Percentiles rank a stretch among this genome's conserved stretches.
phyloP scores from a whole-genome alignment of 2,329 filamentous ascomycete genomes.

The Falciphora oryzae region DNA sequence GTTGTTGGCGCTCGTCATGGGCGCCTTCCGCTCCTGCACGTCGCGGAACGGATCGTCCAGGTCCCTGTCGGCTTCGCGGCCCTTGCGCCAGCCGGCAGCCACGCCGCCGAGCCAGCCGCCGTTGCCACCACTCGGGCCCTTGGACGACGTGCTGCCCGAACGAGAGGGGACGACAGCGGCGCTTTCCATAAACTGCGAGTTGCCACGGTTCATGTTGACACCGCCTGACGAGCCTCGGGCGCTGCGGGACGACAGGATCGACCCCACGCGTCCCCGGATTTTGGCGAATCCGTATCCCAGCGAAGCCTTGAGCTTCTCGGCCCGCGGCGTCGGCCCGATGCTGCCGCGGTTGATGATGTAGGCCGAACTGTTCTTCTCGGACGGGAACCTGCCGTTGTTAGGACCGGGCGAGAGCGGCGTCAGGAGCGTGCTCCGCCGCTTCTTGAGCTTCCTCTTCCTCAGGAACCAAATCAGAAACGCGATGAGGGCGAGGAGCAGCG shows the following conservation, averaged over 20 bases:
- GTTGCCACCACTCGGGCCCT: slow-evolving; percentile 27
- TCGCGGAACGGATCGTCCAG: slow-evolving; percentile 22
- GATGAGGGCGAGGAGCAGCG: slow-evolving; percentile 39
- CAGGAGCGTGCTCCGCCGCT: slow-evolving; percentile 41
- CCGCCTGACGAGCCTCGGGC: slow-evolving; percentile 27
- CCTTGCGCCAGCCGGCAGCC: slow-evolving; percentile 30
- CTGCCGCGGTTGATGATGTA: slow-evolving; percentile 41
- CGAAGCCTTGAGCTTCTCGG: slow-evolving; percentile 34
- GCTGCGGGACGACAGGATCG: slow-evolving; percentile 23
- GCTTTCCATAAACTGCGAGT: slow-evolving; percentile 43
- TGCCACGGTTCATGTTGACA: slow-evolving; percentile 46
- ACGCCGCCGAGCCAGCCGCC: slow-evolving; percentile 41
- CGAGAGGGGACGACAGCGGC: slow-evolving; percentile 17
- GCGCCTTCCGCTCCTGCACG: slow-evolving; percentile 21
- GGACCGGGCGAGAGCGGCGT: slow-evolving; percentile 38
- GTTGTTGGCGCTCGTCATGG: slow-evolving; percentile 7
- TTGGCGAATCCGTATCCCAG: slow-evolving; percentile 31
- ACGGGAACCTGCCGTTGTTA: slow-evolving; percentile 7
- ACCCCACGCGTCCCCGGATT: slow-evolving; percentile 29
- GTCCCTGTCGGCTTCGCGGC: slow-evolving; percentile 14
- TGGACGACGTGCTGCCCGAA: slow-evolving; percentile 19
- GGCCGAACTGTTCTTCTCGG: slow-evolving; percentile 11
- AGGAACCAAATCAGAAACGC: slow-evolving; percentile 46
- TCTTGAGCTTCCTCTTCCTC: slow-evolving; percentile 35
- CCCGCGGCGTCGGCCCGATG: slow-evolving; percentile 42